Conservation (phyloP, 208 protist genomes). For the Trypanosoma melophagium region DNA sequence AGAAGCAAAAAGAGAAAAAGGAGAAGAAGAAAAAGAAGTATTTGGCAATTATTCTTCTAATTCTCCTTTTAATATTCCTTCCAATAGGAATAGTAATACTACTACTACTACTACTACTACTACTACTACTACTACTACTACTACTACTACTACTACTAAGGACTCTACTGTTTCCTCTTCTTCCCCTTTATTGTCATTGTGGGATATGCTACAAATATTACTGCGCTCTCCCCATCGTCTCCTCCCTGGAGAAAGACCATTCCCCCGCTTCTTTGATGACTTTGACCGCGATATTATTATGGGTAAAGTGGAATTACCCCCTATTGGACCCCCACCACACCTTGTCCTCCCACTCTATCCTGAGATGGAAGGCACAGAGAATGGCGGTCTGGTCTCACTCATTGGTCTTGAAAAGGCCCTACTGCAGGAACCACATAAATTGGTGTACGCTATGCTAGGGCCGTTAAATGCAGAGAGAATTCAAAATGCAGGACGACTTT, state of each 20-base stretch:
- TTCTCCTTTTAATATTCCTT: too few species aligned
- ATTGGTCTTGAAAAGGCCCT: slow-evolving; percentile 38
- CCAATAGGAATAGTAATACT: too few species aligned
- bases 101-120: too few species aligned
- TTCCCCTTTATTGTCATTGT: slow-evolving; percentile 20
- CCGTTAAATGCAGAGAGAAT: slow-evolving; percentile 66
- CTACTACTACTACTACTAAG: too few species aligned
- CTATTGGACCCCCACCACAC: slow-evolving; percentile 40
- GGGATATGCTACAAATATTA: slow-evolving; percentile 48
- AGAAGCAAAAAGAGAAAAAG: background rate
- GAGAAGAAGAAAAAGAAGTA: background rate
- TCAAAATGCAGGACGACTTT: slow-evolving; percentile 59
- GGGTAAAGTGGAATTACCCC: slow-evolving; percentile 34
- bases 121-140: too few species aligned
- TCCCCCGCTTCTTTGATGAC: slow-evolving; percentile 43
- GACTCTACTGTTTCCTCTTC: background rate
- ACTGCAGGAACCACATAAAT: slow-evolving; percentile 62
- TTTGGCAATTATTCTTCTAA: too few species aligned
- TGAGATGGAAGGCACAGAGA: slow-evolving; percentile 6
- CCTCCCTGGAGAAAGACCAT: slow-evolving; percentile 48
- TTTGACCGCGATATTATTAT: slow-evolving; percentile 41
- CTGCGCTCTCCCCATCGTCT: slow-evolving; percentile 45
- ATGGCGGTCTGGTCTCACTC: slow-evolving; percentile 34
- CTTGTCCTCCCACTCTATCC: slow-evolving; percentile 38
- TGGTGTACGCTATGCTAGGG: slow-evolving; percentile 65